phyloP scores from a whole-genome alignment of 805 yeast species.

The Suhomyces kilbournensis region DNA sequence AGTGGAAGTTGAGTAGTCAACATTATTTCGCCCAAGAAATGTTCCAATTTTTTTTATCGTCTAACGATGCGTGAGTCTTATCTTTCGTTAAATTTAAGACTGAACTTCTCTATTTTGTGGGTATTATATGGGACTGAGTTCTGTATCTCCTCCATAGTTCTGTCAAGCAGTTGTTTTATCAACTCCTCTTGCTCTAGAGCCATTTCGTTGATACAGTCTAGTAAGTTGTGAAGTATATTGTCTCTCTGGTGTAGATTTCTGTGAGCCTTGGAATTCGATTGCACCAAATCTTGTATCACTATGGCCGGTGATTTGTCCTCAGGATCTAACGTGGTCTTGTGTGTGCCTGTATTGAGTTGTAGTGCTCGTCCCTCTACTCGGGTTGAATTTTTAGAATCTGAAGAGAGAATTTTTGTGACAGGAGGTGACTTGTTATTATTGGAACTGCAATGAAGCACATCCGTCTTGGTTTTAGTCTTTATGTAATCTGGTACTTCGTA shows the following conservation, averaged over 20 bases:
- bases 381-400: not conserved
- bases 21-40: not conserved
- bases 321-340: not conserved
- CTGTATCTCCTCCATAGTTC: slow-evolving; percentile 1
- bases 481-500: not conserved
- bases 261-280: not conserved
- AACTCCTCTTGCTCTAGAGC: slow-evolving; percentile 3
- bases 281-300: not conserved
- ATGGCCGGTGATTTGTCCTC: not conserved
- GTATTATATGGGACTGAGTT: slow-evolving; percentile 8
- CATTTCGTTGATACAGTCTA: slow-evolving; percentile 9
- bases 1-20: not conserved
- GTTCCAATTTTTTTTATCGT: not conserved
- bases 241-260: slow-evolving; percentile 2
- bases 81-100: slow-evolving; percentile 1
- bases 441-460: not conserved
- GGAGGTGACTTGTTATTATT: not conserved
- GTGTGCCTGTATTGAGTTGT: not conserved
- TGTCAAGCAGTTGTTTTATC: slow-evolving; percentile 1
- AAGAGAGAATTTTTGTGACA: not conserved
- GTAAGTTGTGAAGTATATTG: slow-evolving; percentile 2
- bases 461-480: not conserved
- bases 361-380: not conserved
- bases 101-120: slow-evolving; percentile 1
- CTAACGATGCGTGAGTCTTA: not conserved